These are phyloP conservation scores for Neurospora sp. DNA, from an alignment of 495 filamentous ascomycete species.

Conservation along the genomic window DNA sequence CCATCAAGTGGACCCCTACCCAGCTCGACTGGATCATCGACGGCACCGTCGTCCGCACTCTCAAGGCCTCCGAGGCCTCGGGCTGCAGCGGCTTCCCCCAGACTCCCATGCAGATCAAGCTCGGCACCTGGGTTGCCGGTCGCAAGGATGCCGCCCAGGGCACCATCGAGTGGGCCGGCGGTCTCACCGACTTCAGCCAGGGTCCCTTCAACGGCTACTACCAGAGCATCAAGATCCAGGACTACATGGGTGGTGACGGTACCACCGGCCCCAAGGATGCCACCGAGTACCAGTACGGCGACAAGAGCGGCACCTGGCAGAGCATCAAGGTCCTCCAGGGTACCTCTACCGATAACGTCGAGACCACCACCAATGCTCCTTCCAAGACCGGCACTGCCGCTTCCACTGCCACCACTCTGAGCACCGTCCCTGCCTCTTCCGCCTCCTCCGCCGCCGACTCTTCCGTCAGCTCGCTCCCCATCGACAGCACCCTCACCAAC, in stretches of 20 bases:
- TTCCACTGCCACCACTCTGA: constrained; percentile 14
- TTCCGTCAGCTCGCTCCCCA: constrained; percentile 7
- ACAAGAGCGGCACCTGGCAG: constrained; percentile 60
- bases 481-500: neutral
- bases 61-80: constrained; percentile 47
- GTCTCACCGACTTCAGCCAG: constrained; percentile 59
- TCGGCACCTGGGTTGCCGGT: constrained; percentile 83
- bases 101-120: constrained; percentile 77
- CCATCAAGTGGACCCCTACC: constrained; percentile 70
- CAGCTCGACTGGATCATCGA: constrained; percentile 80
- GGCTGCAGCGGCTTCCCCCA: constrained; percentile 70
- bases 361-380: constrained; percentile 22
- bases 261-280: constrained; percentile 41
- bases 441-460: neutral
- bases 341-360: constrained; percentile 56
- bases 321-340: constrained; percentile 63
- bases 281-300: constrained; percentile 61
- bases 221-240: constrained; percentile 65
- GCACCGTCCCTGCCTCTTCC: constrained; percentile 1
- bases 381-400: constrained; percentile 14
- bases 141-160: constrained; percentile 54
- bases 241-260: constrained; percentile 78
- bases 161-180: constrained; percentile 86
- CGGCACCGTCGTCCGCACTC: constrained; percentile 55
- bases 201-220: constrained; percentile 80